Percentiles rank a stretch among this genome's conserved stretches.
phyloP scores from a whole-genome alignment of 805 yeast genomes.

The Hanseniaspora thailandica region DNA sequence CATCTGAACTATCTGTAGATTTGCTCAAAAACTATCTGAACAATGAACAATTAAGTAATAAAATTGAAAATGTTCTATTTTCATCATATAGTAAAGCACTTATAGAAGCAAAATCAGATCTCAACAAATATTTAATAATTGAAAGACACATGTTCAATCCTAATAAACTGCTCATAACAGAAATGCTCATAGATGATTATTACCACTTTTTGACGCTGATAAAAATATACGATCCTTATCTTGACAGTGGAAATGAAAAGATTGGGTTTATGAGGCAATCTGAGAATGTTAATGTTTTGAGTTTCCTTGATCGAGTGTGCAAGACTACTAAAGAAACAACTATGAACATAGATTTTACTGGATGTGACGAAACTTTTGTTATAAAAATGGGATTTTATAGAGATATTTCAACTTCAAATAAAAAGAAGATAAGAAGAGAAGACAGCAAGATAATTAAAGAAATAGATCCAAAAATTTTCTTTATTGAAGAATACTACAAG shows the following conservation, averaged over 20 bases:
- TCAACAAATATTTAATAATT: neutral
- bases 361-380: neutral
- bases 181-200: neutral
- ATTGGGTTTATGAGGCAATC: neutral
- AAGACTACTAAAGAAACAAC: neutral
- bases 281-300: conserved; percentile 3
- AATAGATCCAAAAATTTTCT: conserved; percentile 21
- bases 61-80: neutral
- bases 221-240: neutral
- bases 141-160: neutral
- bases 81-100: neutral
- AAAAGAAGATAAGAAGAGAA: neutral
- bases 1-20: neutral
- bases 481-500: conserved; percentile 29
- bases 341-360: neutral
- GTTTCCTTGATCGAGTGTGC: neutral
- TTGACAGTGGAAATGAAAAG: neutral
- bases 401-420: neutral
- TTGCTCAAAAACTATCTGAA: neutral
- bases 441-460: neutral
- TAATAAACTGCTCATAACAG: neutral
- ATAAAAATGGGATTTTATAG: neutral
- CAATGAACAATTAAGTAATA: neutral
- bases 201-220: neutral
- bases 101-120: neutral